Percentiles rank a stretch among this genome's conserved stretches.
These are phyloP conservation scores for Trametes pubescens DNA, from an alignment of 1,284 basidiomycete genomes.

Conservation along the genomic window DNA sequence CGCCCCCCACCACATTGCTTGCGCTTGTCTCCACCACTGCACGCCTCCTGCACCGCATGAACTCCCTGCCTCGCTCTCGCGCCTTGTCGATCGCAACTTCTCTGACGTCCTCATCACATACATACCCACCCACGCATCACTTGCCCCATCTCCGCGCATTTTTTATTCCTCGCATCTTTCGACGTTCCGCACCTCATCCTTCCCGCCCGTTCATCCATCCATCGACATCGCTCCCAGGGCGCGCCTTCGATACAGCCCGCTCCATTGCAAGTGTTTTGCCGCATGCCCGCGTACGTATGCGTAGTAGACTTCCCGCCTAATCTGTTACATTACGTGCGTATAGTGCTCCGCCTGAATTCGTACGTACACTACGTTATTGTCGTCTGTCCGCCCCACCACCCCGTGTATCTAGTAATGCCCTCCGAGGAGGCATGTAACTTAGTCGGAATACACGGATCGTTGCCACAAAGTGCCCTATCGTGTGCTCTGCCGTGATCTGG, in stretches of 20 bases:
- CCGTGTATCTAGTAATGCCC: constrained; percentile 26
- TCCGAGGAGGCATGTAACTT: constrained; percentile 13
- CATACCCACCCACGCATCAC: constrained; percentile 31
- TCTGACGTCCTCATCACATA: constrained; percentile 31
- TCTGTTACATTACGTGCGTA: constrained; percentile 32
- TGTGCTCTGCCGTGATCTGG: neutral
- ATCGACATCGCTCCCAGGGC: constrained; percentile 11
- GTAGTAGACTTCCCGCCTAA: constrained; percentile 28
- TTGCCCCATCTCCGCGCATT: constrained; percentile 30
- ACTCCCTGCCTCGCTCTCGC: constrained; percentile 22
- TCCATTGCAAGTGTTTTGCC: constrained; percentile 16
- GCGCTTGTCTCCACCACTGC: constrained; percentile 10
- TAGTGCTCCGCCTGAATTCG: constrained; percentile 17
- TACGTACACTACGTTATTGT: constrained; percentile 31
- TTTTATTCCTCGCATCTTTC: constrained; percentile 29
- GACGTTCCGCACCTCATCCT: constrained; percentile 2
- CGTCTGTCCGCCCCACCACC: constrained; percentile 1
- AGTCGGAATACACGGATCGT: constrained; percentile 16
- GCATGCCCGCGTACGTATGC: constrained; percentile 26
- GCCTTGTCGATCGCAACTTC: constrained; percentile 28
- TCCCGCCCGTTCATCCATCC: constrained; percentile 5
- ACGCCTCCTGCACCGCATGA: constrained; percentile 24
- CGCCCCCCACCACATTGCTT: neutral
- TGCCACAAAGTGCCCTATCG: neutral
- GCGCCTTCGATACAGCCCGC: constrained; percentile 13